These are phyloP conservation scores for Daldinia eschscholtzii DNA, from an alignment of 2,329 filamentous ascomycete genomes.

Conservation along the genomic window DNA sequence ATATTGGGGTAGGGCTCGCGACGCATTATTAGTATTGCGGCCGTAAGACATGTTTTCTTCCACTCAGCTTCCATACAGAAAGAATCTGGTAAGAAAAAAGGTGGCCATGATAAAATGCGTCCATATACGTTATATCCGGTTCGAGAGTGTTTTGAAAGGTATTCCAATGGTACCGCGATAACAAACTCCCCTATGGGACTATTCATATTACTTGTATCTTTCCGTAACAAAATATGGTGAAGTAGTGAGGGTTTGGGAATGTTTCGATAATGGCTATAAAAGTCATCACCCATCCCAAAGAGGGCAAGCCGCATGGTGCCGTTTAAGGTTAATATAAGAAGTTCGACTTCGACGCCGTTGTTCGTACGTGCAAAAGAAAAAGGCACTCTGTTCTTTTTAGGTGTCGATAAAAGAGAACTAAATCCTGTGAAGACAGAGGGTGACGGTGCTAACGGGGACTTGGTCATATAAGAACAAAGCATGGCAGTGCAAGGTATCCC, in stretches of 20 bases:
- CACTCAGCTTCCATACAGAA: neutral
- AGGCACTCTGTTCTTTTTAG: neutral
- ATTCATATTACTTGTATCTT: neutral
- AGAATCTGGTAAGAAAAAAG: neutral
- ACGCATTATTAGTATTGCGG: too few species aligned
- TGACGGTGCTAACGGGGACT: neutral
- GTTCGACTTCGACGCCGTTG: neutral
- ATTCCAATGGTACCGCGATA: neutral
- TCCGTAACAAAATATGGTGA: neutral
- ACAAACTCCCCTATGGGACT: neutral
- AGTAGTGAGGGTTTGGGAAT: neutral
- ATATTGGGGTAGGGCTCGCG: too few species aligned
- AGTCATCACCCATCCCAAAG: neutral
- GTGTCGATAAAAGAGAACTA: neutral
- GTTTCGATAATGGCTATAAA: neutral
- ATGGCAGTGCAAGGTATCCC: neutral
- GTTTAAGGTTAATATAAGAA: neutral
- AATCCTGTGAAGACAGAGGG: neutral
- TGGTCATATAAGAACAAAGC: neutral
- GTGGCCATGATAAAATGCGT: neutral
- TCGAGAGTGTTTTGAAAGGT: neutral
- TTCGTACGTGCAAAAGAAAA: neutral
- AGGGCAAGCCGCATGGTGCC: neutral
- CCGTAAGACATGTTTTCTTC: neutral
- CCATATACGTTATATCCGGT: neutral